phyloP scores from a whole-genome alignment of 768 basidiomycete species.

The Hypholoma fasciculare region DNA sequence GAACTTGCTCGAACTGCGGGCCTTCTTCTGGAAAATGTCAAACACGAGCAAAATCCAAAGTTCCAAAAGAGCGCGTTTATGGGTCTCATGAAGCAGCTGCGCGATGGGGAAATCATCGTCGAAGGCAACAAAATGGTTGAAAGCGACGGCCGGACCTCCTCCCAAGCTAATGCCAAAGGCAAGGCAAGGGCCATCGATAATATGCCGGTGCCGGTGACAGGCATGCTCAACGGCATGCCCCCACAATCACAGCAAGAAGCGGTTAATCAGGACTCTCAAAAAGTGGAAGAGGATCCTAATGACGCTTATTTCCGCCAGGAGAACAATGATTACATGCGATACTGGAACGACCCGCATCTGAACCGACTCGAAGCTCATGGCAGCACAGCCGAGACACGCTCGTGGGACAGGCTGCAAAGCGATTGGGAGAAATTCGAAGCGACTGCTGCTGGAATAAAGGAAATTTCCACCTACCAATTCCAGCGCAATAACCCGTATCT shows the following conservation, averaged over 20 bases:
- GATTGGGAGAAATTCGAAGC: slow-evolving; percentile 87
- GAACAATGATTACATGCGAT: slow-evolving; percentile 63
- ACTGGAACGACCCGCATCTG: slow-evolving; percentile 51
- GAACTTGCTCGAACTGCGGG: slow-evolving; percentile 83
- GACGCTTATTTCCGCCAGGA: slow-evolving; percentile 74
- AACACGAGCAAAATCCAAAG: slow-evolving; percentile 77
- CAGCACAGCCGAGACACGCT: slow-evolving; percentile 26
- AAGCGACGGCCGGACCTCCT: slow-evolving; percentile 35
- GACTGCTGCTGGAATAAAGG: slow-evolving; percentile 61
- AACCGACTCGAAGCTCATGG: slow-evolving; percentile 11
- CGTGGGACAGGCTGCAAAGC: slow-evolving; percentile 69
- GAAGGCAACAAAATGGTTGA: slow-evolving; percentile 78
- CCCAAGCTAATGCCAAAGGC: slow-evolving; percentile 57
- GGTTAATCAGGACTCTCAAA: slow-evolving; percentile 42
- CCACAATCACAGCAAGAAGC: slow-evolving; percentile 3
- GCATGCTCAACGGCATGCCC: slow-evolving; percentile 7
- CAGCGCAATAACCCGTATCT: slow-evolving; percentile 80
- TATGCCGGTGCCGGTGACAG: not conserved
- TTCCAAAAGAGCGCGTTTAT: slow-evolving; percentile 86
- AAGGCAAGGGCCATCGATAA: slow-evolving; percentile 54
- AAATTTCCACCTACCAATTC: slow-evolving; percentile 64
- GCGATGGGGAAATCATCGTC: slow-evolving; percentile 77
- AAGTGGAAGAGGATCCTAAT: slow-evolving; percentile 43
- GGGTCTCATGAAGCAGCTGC: slow-evolving; percentile 80
- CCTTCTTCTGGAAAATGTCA: slow-evolving; percentile 72